Evolutionary conservation across 1,284 basidiomycete genomes (phyloP).

Genomic region (Leccinum fallax): DNA sequence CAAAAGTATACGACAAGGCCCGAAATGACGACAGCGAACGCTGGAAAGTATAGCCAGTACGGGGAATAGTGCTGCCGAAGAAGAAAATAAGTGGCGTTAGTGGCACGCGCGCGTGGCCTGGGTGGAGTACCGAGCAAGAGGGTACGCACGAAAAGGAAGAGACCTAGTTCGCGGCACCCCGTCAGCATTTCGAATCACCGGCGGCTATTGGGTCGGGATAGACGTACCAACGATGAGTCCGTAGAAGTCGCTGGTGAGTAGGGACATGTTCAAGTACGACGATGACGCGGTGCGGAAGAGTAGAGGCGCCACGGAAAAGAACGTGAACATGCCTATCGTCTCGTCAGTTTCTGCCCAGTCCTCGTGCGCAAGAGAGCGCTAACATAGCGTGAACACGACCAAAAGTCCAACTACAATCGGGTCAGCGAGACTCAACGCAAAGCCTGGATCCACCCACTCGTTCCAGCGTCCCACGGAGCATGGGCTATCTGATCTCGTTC

Average conservation of each 20-base stretch:
- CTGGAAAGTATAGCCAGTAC: slow-evolving; percentile 83
- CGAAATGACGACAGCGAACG: slow-evolving; percentile 65
- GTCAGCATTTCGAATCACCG: background rate
- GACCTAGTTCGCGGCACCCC: slow-evolving; percentile 40
- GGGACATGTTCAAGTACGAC: slow-evolving; percentile 79
- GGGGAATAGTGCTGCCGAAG: slow-evolving; percentile 66
- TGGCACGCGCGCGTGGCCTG: background rate
- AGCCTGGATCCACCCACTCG: slow-evolving; percentile 45
- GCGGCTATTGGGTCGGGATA: background rate
- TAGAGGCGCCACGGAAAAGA: slow-evolving; percentile 83
- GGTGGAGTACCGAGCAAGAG: background rate
- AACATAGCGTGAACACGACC: slow-evolving; percentile 64
- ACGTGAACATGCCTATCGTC: slow-evolving; percentile 62
- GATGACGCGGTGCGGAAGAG: slow-evolving; percentile 82
- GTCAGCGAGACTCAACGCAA: slow-evolving; percentile 1
- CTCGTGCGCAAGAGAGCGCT: slow-evolving; percentile 5
- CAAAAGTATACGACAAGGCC: slow-evolving; percentile 83
- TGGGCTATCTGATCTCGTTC: slow-evolving; percentile 67
- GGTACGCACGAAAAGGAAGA: slow-evolving; percentile 63
- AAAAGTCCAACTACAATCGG: slow-evolving; percentile 62
- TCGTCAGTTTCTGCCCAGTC: slow-evolving; percentile 12
- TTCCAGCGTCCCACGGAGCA: slow-evolving; percentile 69
- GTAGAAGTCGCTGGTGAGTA: slow-evolving; percentile 87
- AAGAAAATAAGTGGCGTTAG: background rate
- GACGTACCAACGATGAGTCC: slow-evolving; percentile 75